phyloP scores from a whole-genome alignment of 352 stramenopile species.

The Blastocystis sp. region DNA sequence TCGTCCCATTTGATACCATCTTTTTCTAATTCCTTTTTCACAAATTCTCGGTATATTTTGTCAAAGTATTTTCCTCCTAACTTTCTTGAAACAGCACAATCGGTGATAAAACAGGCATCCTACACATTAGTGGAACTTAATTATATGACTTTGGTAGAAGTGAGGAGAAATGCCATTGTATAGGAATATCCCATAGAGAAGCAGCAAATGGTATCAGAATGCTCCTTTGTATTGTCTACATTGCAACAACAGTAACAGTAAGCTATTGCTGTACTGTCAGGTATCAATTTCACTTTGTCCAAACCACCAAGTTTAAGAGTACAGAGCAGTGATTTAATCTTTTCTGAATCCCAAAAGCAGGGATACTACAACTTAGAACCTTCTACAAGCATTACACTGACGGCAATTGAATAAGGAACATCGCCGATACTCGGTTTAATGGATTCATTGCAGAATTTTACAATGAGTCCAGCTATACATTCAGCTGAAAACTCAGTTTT shows the following conservation, averaged over 20 bases:
- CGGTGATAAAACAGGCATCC: neutral
- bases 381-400: neutral
- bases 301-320: neutral
- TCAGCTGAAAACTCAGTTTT: neutral
- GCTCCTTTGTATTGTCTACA: neutral
- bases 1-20: neutral
- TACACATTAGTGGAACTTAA: neutral
- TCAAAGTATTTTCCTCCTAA: neutral
- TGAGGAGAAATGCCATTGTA: neutral
- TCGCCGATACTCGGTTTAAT: neutral
- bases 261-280: conserved; percentile 1
- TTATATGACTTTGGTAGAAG: neutral
- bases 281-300: neutral
- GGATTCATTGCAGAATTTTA: neutral
- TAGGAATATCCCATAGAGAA: conserved; percentile 5
- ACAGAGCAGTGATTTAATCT: neutral
- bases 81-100: neutral
- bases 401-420: neutral
- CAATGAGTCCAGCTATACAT: neutral
- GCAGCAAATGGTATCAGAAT: neutral
- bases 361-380: neutral
- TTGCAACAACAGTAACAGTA: conserved; percentile 6
- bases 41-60: neutral
- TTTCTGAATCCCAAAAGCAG: neutral
- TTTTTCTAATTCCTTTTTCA: neutral